These are phyloP conservation scores for Heterobasidion parviporum DNA, from an alignment of 1,284 basidiomycete genomes.

Conservation along the genomic window DNA sequence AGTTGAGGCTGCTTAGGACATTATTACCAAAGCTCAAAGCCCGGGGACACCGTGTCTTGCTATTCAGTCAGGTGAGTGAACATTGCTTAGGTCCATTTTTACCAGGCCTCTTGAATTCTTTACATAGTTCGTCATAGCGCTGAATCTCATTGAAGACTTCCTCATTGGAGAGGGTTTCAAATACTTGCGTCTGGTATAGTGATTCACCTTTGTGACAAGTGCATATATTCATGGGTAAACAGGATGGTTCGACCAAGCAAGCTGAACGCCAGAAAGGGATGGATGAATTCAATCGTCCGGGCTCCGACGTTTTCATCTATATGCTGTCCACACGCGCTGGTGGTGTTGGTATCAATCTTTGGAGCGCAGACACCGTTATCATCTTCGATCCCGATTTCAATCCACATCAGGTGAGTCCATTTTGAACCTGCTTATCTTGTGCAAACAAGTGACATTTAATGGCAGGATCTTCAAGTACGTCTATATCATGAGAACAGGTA, in stretches of 20 bases:
- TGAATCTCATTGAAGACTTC: conserved; percentile 93
- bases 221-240: conserved; percentile 5
- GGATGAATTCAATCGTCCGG: conserved; percentile 86
- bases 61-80: conserved; percentile 87
- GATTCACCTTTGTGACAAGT: not conserved
- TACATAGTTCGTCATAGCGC: conserved; percentile 84
- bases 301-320: conserved; percentile 86
- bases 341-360: conserved; percentile 92
- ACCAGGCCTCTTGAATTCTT: not conserved
- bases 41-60: conserved; percentile 87
- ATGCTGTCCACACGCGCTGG: conserved; percentile 92
- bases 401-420: conserved; percentile 66
- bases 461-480: conserved; percentile 63
- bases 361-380: conserved; percentile 86
- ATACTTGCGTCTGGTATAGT: conserved; percentile 77
- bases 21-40: conserved; percentile 85
- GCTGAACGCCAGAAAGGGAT: conserved; percentile 86
- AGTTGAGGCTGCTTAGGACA: conserved; percentile 77
- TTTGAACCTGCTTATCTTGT: not conserved
- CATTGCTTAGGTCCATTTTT: not conserved
- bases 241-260: conserved; percentile 90
- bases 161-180: conserved; percentile 83
- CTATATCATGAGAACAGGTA: not conserved
- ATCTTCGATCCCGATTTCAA: conserved; percentile 94
- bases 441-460: not conserved